Conservation (phyloP, 352 stramenopile species). For the Phytophthora cryptogea region DNA sequence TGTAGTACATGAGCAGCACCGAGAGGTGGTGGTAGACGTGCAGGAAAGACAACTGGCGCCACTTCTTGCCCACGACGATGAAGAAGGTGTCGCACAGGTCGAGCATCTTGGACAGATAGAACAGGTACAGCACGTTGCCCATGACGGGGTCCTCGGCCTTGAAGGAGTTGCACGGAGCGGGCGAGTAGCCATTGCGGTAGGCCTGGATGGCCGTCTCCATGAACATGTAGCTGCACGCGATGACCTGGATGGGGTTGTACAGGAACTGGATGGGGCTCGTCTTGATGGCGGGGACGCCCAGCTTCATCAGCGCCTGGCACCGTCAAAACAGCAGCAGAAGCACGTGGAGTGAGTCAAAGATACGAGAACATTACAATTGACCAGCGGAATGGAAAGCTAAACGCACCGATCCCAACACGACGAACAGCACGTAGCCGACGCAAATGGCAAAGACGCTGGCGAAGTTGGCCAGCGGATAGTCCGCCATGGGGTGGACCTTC, state of each 20-base stretch:
- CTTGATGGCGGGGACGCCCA: conserved; percentile 57
- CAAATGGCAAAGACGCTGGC: conserved; percentile 61
- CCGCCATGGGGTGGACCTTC: conserved; percentile 63
- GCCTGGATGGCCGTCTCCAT: conserved; percentile 89
- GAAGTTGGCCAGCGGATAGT: conserved; percentile 72
- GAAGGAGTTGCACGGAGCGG: conserved; percentile 89
- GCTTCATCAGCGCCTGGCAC: conserved; percentile 52
- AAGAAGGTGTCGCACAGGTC: conserved; percentile 93
- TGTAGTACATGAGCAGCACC: conserved; percentile 96
- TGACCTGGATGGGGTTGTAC: conserved; percentile 95
- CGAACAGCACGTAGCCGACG: conserved; percentile 67
- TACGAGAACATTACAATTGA: conserved; percentile 2
- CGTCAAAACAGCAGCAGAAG: conserved; percentile 11
- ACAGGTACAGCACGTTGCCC: conserved; percentile 94
- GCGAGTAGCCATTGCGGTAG: conserved; percentile 87
- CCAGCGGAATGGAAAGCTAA: conserved; percentile 3
- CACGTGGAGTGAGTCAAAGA: conserved; percentile 9
- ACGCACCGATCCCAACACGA: conserved; percentile 64
- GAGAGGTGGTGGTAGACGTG: conserved; percentile 98
- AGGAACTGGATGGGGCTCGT: conserved; percentile 88
- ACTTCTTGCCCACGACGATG: conserved; percentile 97
- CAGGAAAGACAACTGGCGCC: conserved; percentile 95
- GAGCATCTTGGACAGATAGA: conserved; percentile 96
- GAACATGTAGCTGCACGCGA: conserved; percentile 94
- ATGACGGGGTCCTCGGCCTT: conserved; percentile 84